Percentiles rank a stretch among this genome's conserved stretches.
These are phyloP conservation scores for Saturnispora saitoi DNA, from an alignment of 805 yeast species.

Conservation along the genomic window DNA sequence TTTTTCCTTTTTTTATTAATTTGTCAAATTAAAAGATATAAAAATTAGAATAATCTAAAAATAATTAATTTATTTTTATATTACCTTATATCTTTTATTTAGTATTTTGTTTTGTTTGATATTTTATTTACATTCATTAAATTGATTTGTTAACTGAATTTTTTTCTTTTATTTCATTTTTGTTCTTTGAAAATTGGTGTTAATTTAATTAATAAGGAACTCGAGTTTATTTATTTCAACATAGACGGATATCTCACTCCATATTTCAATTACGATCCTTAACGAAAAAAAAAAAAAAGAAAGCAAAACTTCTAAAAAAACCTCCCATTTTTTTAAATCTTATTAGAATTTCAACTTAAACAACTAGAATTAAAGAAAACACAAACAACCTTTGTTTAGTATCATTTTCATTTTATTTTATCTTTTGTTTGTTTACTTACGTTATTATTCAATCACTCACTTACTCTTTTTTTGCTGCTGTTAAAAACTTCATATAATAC, in stretches of 20 bases:
- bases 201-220: constrained; percentile 15
- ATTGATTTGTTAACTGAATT: constrained; percentile 3
- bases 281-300: neutral
- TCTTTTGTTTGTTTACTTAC: neutral
- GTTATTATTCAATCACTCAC: neutral
- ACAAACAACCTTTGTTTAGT: neutral
- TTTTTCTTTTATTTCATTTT: neutral
- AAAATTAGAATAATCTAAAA: neutral
- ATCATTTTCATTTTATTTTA: neutral
- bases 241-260: constrained; percentile 32
- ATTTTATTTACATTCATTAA: constrained; percentile 3
- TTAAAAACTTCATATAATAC: too few species aligned
- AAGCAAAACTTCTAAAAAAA: too few species aligned
- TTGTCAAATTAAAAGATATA: neutral
- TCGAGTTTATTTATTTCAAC: constrained; percentile 20
- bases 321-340: too few species aligned
- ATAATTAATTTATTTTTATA: neutral
- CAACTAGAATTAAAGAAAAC: neutral
- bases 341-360: neutral
- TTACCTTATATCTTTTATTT: neutral
- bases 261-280: constrained; percentile 17
- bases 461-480: neutral
- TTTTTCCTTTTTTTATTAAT: neutral
- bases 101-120: neutral
- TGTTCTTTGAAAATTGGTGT: constrained; percentile 19